phyloP scores from a whole-genome alignment of 345 rosid genomes.

The thale cress (Arabidopsis thaliana) region TAIR10.1 NC_003075.7:9259001-9259500 shows the following conservation, averaged over 20 bases:
- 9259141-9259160: conserved; percentile 81
- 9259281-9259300: conserved; percentile 77
- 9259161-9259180: conserved; percentile 91
- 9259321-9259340: conserved; percentile 81
- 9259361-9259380: conserved; percentile 94
- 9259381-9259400: conserved; percentile 75
- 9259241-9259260: conserved; percentile 94
- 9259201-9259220: conserved; percentile 77
- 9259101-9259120: conserved; percentile 88
- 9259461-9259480: conserved; percentile 86
- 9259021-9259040: conserved; percentile 64
- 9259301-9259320: conserved; percentile 74
- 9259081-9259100: conserved; percentile 69
- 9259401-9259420: conserved; percentile 80
- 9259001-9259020: conserved; percentile 69
- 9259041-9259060: conserved; percentile 79
- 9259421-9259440: conserved; percentile 58
- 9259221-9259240: conserved; percentile 61
- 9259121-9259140: conserved; percentile 58
- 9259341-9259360: conserved; percentile 83
- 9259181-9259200: conserved; percentile 64
- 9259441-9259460: conserved; percentile 79
- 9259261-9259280: conserved; percentile 77
- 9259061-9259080: conserved; percentile 81
- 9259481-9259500: conserved; percentile 83